Base-by-base conservation (phyloP, 2,329 filamentous ascomycete genomes). In the Dactylellina cionopaga region DNA sequence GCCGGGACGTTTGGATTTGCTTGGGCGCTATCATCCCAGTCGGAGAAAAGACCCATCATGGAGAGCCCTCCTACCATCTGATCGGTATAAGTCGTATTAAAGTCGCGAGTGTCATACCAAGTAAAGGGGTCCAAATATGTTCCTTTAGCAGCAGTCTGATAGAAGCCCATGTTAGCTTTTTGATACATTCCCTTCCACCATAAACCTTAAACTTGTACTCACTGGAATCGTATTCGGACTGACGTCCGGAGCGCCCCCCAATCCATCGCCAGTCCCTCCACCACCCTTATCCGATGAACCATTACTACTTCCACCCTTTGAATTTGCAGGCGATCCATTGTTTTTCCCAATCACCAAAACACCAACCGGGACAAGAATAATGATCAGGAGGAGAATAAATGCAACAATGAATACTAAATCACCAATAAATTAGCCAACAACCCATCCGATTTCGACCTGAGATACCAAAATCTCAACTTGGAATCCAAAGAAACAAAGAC, bases 61-160 rank as follows among this genome's bases (percentile, higher is more conserved):
- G 92, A 89, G n/a, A 99, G 84, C 1, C 89, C 91, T 17, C 95
- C 95, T 0, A 98, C 89, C 11, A 88, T 92, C 52, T 88, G 86
- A 71, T 89, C 87, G 0, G 95, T 99, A 79, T 96, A 99, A 0
- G 95, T 98, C 73, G 94, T 86, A 79, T 99, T 99, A 83, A 98
- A 96, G 77, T 93, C 92, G 0, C 84, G 86, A 0, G 93, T 97
- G 76, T 96, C 90, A 75, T 90, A 90, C 95, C 95, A 99, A 1
- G 89, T 88, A 80, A 92, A 96, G 0, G 95, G 95, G 78, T 99
- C 93, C 17, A 96, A 84, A 74, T 90, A 89, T 1, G 90, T 91
- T 11, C 88, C 92, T 80, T 87, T 77, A 59, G 75, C 74, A 25
- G 66, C 60, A 43, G 74, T 74, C 76, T 77, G 47, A 15, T 25